These are phyloP conservation scores for Salvia splendens DNA, from an alignment of 257 asterid species.

Conservation along the genomic window DNA sequence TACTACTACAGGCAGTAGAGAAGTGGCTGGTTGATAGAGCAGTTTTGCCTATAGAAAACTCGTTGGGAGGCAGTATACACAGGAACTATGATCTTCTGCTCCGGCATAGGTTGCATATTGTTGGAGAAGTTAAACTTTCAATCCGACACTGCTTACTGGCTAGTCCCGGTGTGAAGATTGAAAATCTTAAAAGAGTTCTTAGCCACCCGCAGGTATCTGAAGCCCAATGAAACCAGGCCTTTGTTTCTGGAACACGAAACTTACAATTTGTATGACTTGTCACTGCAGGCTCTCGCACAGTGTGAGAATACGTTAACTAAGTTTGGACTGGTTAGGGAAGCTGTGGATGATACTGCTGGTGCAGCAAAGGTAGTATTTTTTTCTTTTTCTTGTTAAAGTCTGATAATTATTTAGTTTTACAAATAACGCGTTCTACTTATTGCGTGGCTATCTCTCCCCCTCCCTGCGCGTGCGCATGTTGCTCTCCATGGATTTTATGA, in stretches of 20 bases:
- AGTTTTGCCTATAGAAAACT: constrained; percentile 93
- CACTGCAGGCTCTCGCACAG: constrained; percentile 93
- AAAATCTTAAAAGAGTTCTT: constrained; percentile 83
- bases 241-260: constrained; percentile 25
- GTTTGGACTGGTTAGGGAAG: constrained; percentile 91
- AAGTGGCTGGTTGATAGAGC: constrained; percentile 97
- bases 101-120: constrained; percentile 90
- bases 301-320: constrained; percentile 91
- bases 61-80: constrained; percentile 97
- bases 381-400: background rate
- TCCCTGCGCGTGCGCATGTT: constrained; percentile 29
- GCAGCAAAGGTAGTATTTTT: constrained; percentile 76
- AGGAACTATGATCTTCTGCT: constrained; percentile 96
- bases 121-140: constrained; percentile 96
- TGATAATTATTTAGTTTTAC: constrained; percentile 12
- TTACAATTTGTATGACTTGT: constrained; percentile 28
- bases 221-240: constrained; percentile 7
- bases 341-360: constrained; percentile 99
- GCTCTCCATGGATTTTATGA: constrained; percentile 76
- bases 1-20: constrained; percentile 77
- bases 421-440: constrained; percentile 6
- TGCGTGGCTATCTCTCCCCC: constrained; percentile 21
- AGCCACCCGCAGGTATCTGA: constrained; percentile 94
- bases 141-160: constrained; percentile 90
- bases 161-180: constrained; percentile 66